Evolutionary conservation across 257 asterid species (phyloP).

Genomic region (Solanum virginianum): DNA sequence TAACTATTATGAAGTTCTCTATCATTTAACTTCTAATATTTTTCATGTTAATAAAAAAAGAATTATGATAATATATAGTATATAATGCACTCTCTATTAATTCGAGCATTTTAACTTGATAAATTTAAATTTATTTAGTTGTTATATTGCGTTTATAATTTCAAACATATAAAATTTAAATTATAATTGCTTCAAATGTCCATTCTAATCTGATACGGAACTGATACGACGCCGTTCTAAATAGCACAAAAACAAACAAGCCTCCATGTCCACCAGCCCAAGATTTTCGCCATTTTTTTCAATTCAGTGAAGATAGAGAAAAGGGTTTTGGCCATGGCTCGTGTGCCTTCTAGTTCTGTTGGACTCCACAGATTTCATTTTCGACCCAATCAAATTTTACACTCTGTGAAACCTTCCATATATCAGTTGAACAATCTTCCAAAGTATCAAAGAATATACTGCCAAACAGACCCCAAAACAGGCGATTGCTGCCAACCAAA

Average conservation of each 20-base stretch:
- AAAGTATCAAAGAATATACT: conserved; percentile 21
- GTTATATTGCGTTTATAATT: too few relatives aligned
- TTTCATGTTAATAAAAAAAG: too few relatives aligned
- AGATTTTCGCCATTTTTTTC: not conserved
- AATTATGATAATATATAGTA: too few relatives aligned
- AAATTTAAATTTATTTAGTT: too few relatives aligned
- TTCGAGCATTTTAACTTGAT: too few relatives aligned
- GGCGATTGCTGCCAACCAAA: conserved; percentile 17
- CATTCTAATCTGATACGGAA: not conserved
- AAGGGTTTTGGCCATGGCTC: conserved; percentile 43
- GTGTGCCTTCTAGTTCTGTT: conserved; percentile 44
- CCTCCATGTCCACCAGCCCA: not conserved
- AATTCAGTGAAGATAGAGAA: not conserved
- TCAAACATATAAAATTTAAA: not conserved
- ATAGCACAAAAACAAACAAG: not conserved
- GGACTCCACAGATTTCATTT: conserved; percentile 16
- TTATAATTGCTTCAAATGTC: not conserved
- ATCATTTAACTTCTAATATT: too few relatives aligned
- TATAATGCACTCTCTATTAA: too few relatives aligned
- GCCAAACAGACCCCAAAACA: conserved; percentile 29
- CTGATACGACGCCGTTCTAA: not conserved
- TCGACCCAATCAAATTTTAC: conserved; percentile 11
- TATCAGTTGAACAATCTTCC: conserved; percentile 9
- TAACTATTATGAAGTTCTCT: too few relatives aligned
- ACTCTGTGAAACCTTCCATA: conserved; percentile 13